Percentiles rank a stretch among this genome's conserved stretches.
Conservation (phyloP, 2,329 filamentous ascomycete species). For the Mollisiaceae sp. region DNA sequence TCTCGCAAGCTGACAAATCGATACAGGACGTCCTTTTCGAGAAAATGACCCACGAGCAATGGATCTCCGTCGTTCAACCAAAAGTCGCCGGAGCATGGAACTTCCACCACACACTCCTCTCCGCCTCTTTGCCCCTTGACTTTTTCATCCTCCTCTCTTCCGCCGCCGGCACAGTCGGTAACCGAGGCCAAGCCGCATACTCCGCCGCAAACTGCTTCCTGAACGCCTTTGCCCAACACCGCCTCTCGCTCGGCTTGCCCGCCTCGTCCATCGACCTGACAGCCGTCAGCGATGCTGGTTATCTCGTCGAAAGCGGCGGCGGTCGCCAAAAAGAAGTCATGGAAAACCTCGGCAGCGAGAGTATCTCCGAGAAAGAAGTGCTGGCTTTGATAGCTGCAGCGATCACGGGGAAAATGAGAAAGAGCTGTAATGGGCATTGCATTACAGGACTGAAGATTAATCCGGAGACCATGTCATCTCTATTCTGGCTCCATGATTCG, state of each 20-base stretch:
- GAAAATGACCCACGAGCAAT: conserved; percentile 44
- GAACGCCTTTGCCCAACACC: conserved; percentile 35
- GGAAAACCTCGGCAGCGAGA: conserved; percentile 29
- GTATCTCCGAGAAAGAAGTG: conserved; percentile 30
- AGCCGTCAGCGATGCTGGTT: conserved; percentile 34
- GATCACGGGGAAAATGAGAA: conserved; percentile 31
- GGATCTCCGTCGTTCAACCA: conserved; percentile 40
- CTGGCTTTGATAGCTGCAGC: conserved; percentile 39
- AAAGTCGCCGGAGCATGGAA: conserved; percentile 43
- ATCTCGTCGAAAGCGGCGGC: conserved; percentile 41
- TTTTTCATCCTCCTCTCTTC: conserved; percentile 41
- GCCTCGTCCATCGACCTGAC: conserved; percentile 34
- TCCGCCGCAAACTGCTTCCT: conserved; percentile 44
- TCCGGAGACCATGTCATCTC: conserved; percentile 19
- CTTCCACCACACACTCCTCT: conserved; percentile 31
- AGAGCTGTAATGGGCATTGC: conserved; percentile 32
- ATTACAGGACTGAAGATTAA: conserved; percentile 32
- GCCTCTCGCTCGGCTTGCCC: conserved; percentile 28
- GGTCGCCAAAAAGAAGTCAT: conserved; percentile 18
- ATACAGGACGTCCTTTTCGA: conserved; percentile 34
- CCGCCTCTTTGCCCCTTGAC: conserved; percentile 37
- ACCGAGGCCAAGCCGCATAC: conserved; percentile 41
- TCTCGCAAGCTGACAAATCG: background rate
- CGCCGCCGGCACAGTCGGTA: conserved; percentile 31
- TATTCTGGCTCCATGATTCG: conserved; percentile 41